Base-by-base conservation (phyloP, 192 early-diverging fungal species). In the Linderina pennispora region DNA sequence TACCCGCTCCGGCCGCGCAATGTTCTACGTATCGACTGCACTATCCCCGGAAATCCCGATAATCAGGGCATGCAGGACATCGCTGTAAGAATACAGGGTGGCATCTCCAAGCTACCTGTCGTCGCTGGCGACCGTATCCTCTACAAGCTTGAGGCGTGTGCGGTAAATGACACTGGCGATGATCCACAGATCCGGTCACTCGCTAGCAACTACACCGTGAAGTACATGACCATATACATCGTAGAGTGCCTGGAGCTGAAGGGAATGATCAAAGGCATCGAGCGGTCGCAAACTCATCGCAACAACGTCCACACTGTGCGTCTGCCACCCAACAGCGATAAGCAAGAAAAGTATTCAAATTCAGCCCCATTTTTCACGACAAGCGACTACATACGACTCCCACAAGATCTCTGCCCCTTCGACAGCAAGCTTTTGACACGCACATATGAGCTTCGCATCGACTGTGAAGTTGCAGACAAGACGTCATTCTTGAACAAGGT, bases 341-440 rank as follows among this genome's bases (percentile, higher is more conserved):
- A 45, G 36, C 42, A 39, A 3, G 48, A 23, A 3, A 41, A 33
- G 28, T 20, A 21, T 3, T 36, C 50, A 10, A 53, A 49, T 19
- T 23, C 36, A 3, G 37, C 57, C 3, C 21, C 26, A 16, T 21
- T 22, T 3, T 60, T 46, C 31, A 40, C 52, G 3, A 41, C 57
- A 1, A 53, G 26, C 19, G 63, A 56, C 3, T 24, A 45, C 22
- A 19, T 68, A 14, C 53, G 41, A 8, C 32, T 68, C 26, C 65
- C 58, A 1, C 39, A 60, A 17, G 65, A 68, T 14, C 45, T 68
- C 40, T 59, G 65, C 16, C 53, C 56, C 23, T 68, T 68, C 14
- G 53, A 61, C 32, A 58, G 65, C 35, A 68, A 68, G 49, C 65
- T 50, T 40, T 24, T 68, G 19, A 50, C 43, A 3, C 53, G 65